Percentiles rank a stretch among this genome's conserved stretches.
Evolutionary conservation across 2,329 filamentous ascomycete species (phyloP).

Genomic region (Endothia cerciana): DNA sequence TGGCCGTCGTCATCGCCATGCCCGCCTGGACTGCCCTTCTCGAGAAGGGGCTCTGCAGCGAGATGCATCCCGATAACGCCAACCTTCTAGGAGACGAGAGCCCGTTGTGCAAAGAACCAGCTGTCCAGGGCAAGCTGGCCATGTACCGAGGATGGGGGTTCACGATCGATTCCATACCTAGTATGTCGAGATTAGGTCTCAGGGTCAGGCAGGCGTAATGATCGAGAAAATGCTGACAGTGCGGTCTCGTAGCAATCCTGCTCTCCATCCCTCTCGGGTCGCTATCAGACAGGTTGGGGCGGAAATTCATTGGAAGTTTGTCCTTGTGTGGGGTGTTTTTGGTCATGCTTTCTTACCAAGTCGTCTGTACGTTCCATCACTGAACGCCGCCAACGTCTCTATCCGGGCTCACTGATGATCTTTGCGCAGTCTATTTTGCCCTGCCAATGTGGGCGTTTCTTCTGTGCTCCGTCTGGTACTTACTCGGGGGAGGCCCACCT

Average conservation of each 20-base stretch:
- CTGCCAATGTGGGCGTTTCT: slow-evolving; percentile 40
- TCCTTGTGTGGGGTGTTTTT: slow-evolving; percentile 33
- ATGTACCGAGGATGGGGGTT: slow-evolving; percentile 53
- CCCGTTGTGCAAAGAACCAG: slow-evolving; percentile 50
- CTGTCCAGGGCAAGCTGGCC: slow-evolving; percentile 56
- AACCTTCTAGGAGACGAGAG: slow-evolving; percentile 42
- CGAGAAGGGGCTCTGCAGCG: slow-evolving; percentile 58
- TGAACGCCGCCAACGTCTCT: slow-evolving; percentile 11
- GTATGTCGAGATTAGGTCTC: slow-evolving; percentile 33
- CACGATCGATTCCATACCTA: slow-evolving; percentile 51
- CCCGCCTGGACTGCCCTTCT: slow-evolving; percentile 54
- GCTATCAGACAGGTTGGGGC: slow-evolving; percentile 51
- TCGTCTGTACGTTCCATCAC: slow-evolving; percentile 31
- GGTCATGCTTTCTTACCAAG: slow-evolving; percentile 30
- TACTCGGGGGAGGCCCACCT: slow-evolving; percentile 47
- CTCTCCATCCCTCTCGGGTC: slow-evolving; percentile 52
- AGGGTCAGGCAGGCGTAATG: not conserved
- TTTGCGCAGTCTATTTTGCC: slow-evolving; percentile 41
- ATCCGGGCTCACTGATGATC: not conserved
- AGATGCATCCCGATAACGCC: slow-evolving; percentile 48
- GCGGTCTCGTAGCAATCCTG: slow-evolving; percentile 40
- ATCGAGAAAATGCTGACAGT: not conserved
- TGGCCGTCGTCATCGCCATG: slow-evolving; percentile 39
- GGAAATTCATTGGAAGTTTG: slow-evolving; percentile 50
- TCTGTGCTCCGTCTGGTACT: slow-evolving; percentile 44